phyloP scores from a whole-genome alignment of 129 eudicot species.

The Sambucus nigra region DNA sequence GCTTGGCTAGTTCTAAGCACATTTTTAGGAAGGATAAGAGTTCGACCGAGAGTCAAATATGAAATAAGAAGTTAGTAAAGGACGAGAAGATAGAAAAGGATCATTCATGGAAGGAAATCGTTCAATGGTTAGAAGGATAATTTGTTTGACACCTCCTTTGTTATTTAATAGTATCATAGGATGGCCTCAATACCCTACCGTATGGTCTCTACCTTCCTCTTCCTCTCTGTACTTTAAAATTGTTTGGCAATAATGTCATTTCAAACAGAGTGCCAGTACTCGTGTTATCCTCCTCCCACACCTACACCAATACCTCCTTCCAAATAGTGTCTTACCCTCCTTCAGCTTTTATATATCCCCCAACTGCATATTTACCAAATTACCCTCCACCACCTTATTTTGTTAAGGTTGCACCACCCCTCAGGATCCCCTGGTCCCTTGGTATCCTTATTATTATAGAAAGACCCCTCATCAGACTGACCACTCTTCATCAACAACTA shows the following conservation, averaged over 20 bases:
- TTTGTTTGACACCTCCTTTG: no score
- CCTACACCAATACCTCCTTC: no score
- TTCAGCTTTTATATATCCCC: slow-evolving; percentile 29
- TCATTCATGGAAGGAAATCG: no score
- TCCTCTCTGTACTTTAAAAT: slow-evolving; percentile 16
- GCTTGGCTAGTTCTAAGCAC: no score
- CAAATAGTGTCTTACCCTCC: slow-evolving; percentile 33
- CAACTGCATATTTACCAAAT: slow-evolving; percentile 22
- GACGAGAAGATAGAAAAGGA: no score
- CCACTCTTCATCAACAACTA: slow-evolving; percentile 32
- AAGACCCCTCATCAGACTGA: slow-evolving; percentile 42
- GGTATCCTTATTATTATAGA: slow-evolving; percentile 68
- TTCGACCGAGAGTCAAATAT: no score
- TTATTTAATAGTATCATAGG: no score
- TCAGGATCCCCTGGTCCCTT: slow-evolving; percentile 52
- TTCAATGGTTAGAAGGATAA: no score
- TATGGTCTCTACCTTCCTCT: slow-evolving; percentile 25
- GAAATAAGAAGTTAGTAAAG: no score
- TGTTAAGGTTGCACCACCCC: slow-evolving; percentile 31
- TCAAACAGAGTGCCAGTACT: slow-evolving; percentile 51
- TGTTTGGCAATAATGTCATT: slow-evolving; percentile 23
- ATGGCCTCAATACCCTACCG: slow-evolving; percentile 28
- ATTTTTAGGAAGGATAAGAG: no score
- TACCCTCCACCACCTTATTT: slow-evolving; percentile 37
- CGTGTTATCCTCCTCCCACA: slow-evolving; percentile 67